A percentile compares a stretch with the other conserved stretches of the same genome.
Evolutionary conservation across 2,329 filamentous ascomycete genomes (phyloP).

Genomic region (Fusarium sp.): DNA sequence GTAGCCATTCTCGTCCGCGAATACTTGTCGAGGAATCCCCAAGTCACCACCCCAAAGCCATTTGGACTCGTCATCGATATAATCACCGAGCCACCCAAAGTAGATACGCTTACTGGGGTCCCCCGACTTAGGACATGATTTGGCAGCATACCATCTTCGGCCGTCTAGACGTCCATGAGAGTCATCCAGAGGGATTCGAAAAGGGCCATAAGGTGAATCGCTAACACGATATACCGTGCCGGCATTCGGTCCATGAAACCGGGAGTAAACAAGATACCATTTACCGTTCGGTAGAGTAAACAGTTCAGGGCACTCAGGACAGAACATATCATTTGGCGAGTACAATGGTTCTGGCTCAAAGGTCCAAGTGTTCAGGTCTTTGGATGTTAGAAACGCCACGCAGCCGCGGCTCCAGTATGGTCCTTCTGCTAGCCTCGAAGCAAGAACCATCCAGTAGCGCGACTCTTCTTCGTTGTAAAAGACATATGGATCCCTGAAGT

Average conservation of each 20-base stretch:
- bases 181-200: conserved; percentile 53
- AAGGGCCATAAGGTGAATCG: conserved; percentile 54
- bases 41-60: conserved; percentile 57
- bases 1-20: conserved; percentile 46
- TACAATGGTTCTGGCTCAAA: conserved; percentile 52
- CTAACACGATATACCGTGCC: conserved; percentile 56
- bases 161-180: conserved; percentile 55
- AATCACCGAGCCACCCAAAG: conserved; percentile 56
- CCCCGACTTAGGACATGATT: conserved; percentile 52
- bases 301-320: conserved; percentile 56
- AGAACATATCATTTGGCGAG: conserved; percentile 55
- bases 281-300: conserved; percentile 54
- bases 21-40: conserved; percentile 51
- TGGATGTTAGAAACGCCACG: conserved; percentile 54
- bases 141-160: conserved; percentile 57
- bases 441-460: conserved; percentile 57
- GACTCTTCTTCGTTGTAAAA: conserved; percentile 52
- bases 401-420: conserved; percentile 55
- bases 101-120: conserved; percentile 50
- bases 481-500: conserved; percentile 56
- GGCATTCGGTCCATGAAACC: conserved; percentile 54
- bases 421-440: conserved; percentile 51
- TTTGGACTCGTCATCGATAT: conserved; percentile 52
- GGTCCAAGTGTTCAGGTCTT: conserved; percentile 52
- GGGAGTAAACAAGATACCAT: conserved; percentile 55